These are phyloP conservation scores for Debaryomyces maramus DNA, from an alignment of 805 yeast genomes.

Conservation along the genomic window DNA sequence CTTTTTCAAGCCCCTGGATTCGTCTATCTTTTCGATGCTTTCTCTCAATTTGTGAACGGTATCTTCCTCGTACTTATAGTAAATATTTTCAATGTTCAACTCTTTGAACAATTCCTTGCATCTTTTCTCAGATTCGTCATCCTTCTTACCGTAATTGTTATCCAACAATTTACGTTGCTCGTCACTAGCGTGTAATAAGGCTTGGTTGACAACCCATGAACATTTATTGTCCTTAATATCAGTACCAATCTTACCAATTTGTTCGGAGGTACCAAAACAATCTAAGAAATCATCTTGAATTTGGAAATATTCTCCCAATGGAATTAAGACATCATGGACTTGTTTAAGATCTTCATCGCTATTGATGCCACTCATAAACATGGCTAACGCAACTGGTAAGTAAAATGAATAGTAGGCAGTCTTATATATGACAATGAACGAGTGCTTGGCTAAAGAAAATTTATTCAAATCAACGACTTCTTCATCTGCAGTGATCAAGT, in stretches of 20 bases:
- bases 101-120: slow-evolving; percentile 76
- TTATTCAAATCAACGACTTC: slow-evolving; percentile 85
- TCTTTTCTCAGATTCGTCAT: slow-evolving; percentile 60
- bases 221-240: slow-evolving; percentile 98
- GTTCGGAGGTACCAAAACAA: slow-evolving; percentile 95
- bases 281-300: slow-evolving; percentile 97
- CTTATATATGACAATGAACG: slow-evolving; percentile 92
- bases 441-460: slow-evolving; percentile 85
- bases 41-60: slow-evolving; percentile 62
- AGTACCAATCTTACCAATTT: slow-evolving; percentile 97
- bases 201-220: slow-evolving; percentile 95
- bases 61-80: slow-evolving; percentile 80
- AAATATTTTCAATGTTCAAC: slow-evolving; percentile 67
- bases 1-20: slow-evolving; percentile 88
- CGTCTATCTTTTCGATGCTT: slow-evolving; percentile 75
- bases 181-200: slow-evolving; percentile 71
- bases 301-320: slow-evolving; percentile 98
- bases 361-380: slow-evolving; percentile 84
- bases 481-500: slow-evolving; percentile 96
- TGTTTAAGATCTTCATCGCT: slow-evolving; percentile 77
- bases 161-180: slow-evolving; percentile 84
- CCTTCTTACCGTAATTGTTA: slow-evolving; percentile 86
- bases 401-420: slow-evolving; percentile 98
- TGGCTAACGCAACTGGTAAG: slow-evolving; percentile 94
- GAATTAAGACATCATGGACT: slow-evolving; percentile 83